A percentile compares a stretch with the other conserved stretches of the same genome.
These are phyloP conservation scores for Brassica carinata DNA, from an alignment of 345 rosid genomes.

Conservation along the genomic window DNA sequence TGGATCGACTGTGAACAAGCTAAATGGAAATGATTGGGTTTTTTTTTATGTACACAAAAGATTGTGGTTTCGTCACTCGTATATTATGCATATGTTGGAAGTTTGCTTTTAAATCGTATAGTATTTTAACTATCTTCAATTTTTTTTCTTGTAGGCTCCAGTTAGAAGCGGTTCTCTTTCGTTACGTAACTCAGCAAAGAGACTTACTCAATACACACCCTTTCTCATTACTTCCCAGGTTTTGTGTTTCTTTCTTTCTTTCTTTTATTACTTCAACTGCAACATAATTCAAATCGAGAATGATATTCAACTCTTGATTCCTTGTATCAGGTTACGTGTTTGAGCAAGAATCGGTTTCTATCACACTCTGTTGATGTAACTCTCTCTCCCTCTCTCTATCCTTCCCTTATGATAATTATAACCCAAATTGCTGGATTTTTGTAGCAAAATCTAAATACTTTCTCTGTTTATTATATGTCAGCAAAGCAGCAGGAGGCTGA, in stretches of 20 bases:
- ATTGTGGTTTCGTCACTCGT: neutral
- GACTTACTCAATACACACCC: slow-evolving; percentile 46
- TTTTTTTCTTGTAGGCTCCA: slow-evolving; percentile 41
- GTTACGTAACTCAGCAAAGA: slow-evolving; percentile 44
- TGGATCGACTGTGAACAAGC: neutral
- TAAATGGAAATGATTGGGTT: slow-evolving; percentile 7
- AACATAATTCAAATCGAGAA: neutral
- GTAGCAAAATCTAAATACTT: slow-evolving; percentile 17
- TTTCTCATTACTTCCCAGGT: slow-evolving; percentile 59
- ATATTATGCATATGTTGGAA: neutral
- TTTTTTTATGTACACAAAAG: too few species aligned
- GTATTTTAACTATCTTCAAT: neutral
- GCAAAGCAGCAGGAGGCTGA: slow-evolving; percentile 53
- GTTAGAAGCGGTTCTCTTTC: slow-evolving; percentile 43
- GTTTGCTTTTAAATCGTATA: neutral
- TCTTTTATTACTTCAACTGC: neutral
- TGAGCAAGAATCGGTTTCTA: slow-evolving; percentile 44
- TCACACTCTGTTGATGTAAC: slow-evolving; percentile 56
- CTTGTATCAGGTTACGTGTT: slow-evolving; percentile 47
- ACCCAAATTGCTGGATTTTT: slow-evolving; percentile 11
- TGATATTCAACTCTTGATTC: neutral
- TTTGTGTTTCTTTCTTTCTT: slow-evolving; percentile 19
- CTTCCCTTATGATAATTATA: neutral
- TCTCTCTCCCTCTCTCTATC: slow-evolving; percentile 4
- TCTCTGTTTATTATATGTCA: slow-evolving; percentile 35